phyloP scores from a whole-genome alignment of 257 asterid species.

The Ehretia macrophylla region DNA sequence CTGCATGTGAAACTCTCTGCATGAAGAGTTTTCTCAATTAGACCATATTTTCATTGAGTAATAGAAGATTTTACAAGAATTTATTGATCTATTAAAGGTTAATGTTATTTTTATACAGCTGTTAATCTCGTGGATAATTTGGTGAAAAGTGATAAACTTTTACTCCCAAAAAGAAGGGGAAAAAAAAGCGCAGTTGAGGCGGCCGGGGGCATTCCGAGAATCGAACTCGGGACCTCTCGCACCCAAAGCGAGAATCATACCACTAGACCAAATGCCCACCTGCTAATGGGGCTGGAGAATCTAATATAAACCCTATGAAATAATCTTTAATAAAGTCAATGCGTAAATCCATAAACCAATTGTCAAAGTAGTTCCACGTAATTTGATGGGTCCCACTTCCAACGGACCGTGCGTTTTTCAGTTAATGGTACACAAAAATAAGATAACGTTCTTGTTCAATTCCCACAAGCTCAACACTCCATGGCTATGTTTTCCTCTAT shows the following conservation, averaged over 20 bases:
- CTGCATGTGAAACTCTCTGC: conserved; percentile 1
- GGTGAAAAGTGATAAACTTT: too few relatives aligned
- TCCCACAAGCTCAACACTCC: background rate
- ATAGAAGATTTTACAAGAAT: too few relatives aligned
- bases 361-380: background rate
- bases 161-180: too few relatives aligned
- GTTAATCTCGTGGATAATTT: too few relatives aligned
- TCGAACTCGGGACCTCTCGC: conserved; percentile 79
- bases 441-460: background rate
- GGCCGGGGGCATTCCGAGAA: conserved; percentile 88
- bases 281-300: too few relatives aligned
- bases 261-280: conserved; percentile 86
- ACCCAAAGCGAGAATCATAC: conserved; percentile 86
- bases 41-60: too few relatives aligned
- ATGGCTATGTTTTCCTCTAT: background rate
- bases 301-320: too few relatives aligned
- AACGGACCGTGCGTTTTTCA: background rate
- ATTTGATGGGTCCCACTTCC: background rate
- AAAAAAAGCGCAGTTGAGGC: too few relatives aligned
- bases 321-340: too few relatives aligned
- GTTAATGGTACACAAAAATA: background rate
- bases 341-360: background rate
- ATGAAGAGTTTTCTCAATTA: too few relatives aligned
- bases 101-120: too few relatives aligned
- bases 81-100: too few relatives aligned